phyloP scores from a whole-genome alignment of 1,284 basidiomycete genomes.

The Rugosomyces carneus region DNA sequence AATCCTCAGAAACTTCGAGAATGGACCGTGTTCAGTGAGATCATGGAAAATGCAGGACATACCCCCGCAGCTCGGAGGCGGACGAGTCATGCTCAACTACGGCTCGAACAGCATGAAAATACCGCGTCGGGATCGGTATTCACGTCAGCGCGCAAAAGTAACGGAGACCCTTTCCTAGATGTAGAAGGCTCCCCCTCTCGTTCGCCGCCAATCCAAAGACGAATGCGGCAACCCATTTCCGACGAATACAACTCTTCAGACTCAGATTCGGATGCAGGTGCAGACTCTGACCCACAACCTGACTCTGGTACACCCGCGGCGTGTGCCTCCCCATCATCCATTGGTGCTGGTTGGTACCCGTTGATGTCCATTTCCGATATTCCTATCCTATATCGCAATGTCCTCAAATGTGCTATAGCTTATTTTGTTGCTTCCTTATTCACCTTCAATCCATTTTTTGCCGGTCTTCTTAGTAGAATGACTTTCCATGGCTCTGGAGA shows the following conservation, averaged over 20 bases:
- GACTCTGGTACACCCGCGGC: constrained; percentile 14
- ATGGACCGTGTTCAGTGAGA: constrained; percentile 68
- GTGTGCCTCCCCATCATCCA: constrained; percentile 7
- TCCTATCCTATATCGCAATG: constrained; percentile 57
- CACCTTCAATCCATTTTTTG: constrained; percentile 78
- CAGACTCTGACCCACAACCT: constrained; percentile 19
- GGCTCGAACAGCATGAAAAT: constrained; percentile 4
- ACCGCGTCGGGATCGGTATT: background rate
- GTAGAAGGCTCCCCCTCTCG: constrained; percentile 2
- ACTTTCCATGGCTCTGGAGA: constrained; percentile 42
- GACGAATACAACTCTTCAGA: constrained; percentile 14
- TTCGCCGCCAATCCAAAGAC: constrained; percentile 1
- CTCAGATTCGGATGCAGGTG: constrained; percentile 20
- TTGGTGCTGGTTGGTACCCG: constrained; percentile 14
- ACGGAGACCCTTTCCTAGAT: constrained; percentile 13
- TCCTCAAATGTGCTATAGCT: constrained; percentile 88
- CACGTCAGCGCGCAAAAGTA: constrained; percentile 4
- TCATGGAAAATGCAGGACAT: constrained; percentile 59
- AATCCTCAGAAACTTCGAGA: constrained; percentile 30
- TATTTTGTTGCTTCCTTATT: constrained; percentile 90
- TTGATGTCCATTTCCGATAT: constrained; percentile 23
- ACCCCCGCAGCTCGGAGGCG: constrained; percentile 18
- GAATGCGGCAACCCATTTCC: background rate
- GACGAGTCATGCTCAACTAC: constrained; percentile 10
- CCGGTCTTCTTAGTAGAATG: constrained; percentile 57